Evolutionary conservation across 805 yeast species (phyloP).

Genomic region (Candida arabinofermentans): DNA sequence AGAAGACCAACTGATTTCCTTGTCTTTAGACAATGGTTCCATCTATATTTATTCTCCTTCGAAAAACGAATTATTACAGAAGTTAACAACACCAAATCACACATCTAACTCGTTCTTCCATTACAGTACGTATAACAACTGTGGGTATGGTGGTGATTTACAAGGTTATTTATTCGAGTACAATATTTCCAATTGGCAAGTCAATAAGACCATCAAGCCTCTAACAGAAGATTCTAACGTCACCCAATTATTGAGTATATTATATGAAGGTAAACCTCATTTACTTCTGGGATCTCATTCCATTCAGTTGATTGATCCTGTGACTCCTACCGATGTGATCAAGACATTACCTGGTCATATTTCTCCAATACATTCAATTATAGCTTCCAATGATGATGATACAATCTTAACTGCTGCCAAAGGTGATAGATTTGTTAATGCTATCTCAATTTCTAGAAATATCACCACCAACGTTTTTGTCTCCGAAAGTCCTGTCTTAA

Average conservation of each 20-base stretch:
- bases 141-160: slow-evolving; percentile 58
- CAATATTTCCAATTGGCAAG: slow-evolving; percentile 45
- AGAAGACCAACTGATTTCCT: slow-evolving; percentile 47
- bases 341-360: slow-evolving; percentile 74
- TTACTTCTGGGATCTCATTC: slow-evolving; percentile 66
- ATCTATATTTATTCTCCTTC: slow-evolving; percentile 65
- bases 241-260: slow-evolving; percentile 22
- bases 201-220: slow-evolving; percentile 38
- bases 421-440: slow-evolving; percentile 78
- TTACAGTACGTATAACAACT: slow-evolving; percentile 36
- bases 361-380: slow-evolving; percentile 53
- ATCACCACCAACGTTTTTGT: slow-evolving; percentile 58
- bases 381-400: slow-evolving; percentile 37
- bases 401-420: slow-evolving; percentile 64
- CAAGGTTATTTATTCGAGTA: slow-evolving; percentile 59
- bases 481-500: slow-evolving; percentile 57
- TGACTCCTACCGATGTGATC: slow-evolving; percentile 34
- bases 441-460: slow-evolving; percentile 47
- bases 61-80: slow-evolving; percentile 51
- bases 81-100: slow-evolving; percentile 31
- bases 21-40: slow-evolving; percentile 65
- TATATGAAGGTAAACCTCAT: slow-evolving; percentile 32
- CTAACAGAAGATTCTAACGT: slow-evolving; percentile 26
- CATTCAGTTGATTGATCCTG: slow-evolving; percentile 48
- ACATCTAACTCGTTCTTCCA: slow-evolving; percentile 39